phyloP scores from a whole-genome alignment of 805 yeast genomes.

The Peterozyma xylosa region DNA sequence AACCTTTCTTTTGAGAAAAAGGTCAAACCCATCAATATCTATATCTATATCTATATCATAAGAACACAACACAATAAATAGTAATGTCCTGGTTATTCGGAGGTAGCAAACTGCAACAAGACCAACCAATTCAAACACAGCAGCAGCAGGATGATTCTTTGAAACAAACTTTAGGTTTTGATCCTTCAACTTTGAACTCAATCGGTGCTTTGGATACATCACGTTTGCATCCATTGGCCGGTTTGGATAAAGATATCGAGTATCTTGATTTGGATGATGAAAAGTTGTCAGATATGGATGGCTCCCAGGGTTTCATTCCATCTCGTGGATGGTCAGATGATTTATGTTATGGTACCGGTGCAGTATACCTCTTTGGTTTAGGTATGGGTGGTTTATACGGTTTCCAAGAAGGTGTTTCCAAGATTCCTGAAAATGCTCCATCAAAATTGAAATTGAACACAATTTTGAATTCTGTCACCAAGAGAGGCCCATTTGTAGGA shows the following conservation, averaged over 20 bases:
- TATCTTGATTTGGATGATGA: conserved; percentile 87
- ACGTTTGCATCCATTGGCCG: conserved; percentile 86
- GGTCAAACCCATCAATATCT: too few species aligned
- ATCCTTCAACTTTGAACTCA: conserved; percentile 55
- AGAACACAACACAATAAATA: too few species aligned
- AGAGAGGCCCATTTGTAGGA: conserved; percentile 94
- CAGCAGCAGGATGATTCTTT: conserved; percentile 17
- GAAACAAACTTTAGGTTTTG: conserved; percentile 45
- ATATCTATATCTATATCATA: too few species aligned
- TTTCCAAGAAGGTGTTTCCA: conserved; percentile 74
- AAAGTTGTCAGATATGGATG: conserved; percentile 66
- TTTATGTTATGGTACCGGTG: conserved; percentile 95
- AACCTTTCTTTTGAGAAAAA: too few species aligned
- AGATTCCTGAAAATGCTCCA: conserved; percentile 69
- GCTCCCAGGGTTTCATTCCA: conserved; percentile 85
- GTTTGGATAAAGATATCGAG: conserved; percentile 83
- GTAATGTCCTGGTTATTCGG: conserved; percentile 47
- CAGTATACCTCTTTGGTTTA: conserved; percentile 79
- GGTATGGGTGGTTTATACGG: conserved; percentile 91
- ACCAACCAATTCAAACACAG: conserved; percentile 2
- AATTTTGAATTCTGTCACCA: conserved; percentile 83
- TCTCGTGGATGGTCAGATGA: conserved; percentile 98
- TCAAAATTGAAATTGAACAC: conserved; percentile 83
- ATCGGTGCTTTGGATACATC: conserved; percentile 63
- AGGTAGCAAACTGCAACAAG: conserved; percentile 18